Evolutionary conservation across 177 flowering plant genomes (phyloP).

Genomic region (Telopea speciosissima): DNA sequence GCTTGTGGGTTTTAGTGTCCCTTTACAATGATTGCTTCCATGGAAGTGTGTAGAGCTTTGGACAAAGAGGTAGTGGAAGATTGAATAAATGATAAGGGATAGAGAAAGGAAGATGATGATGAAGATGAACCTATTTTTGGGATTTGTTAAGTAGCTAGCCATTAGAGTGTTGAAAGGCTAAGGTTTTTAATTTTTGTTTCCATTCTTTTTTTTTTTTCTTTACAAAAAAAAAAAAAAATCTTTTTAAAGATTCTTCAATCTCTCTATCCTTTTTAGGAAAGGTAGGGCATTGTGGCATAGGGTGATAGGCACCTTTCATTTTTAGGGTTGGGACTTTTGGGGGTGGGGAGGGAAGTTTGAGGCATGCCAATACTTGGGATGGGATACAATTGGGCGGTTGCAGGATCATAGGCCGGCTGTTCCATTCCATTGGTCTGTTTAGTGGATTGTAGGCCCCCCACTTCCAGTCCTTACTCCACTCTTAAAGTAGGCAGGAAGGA

Average conservation of each 20-base stretch:
- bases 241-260: too few species aligned
- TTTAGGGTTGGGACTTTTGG: background rate
- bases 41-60: background rate
- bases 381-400: background rate
- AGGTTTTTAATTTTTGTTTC: background rate
- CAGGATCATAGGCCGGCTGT: background rate
- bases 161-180: background rate
- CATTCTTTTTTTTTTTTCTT: too few species aligned
- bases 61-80: background rate
- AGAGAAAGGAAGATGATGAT: background rate
- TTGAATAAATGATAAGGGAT: background rate
- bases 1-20: too few species aligned
- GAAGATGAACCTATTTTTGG: background rate
- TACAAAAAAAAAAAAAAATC: too few species aligned
- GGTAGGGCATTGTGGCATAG: background rate
- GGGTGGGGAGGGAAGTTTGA: background rate
- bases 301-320: background rate
- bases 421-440: background rate
- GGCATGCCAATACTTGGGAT: background rate
- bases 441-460: slow-evolving; percentile 2
- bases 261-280: background rate
- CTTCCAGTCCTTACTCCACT: background rate
- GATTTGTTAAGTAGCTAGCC: background rate
- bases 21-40: slow-evolving; percentile 4
- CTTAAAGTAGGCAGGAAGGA: background rate